Evolutionary conservation across 495 filamentous ascomycete species (phyloP).

Genomic region (Amniculicola lignicola): DNA sequence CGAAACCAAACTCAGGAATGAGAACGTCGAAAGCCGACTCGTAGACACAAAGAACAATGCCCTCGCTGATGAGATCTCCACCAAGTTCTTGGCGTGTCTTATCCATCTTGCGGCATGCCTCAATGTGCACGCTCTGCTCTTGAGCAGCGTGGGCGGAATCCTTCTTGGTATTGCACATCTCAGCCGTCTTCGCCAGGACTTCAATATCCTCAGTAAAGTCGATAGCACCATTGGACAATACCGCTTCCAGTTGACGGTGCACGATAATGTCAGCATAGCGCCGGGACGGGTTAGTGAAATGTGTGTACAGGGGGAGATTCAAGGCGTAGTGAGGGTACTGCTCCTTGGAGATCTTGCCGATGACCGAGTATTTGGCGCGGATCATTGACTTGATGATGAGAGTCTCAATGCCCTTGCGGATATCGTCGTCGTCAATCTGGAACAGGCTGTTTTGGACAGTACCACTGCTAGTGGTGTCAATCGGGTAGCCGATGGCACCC

Average conservation of each 20-base stretch:
- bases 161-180: constrained; percentile 98
- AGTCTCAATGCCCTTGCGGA: constrained; percentile 98
- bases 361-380: constrained; percentile 89
- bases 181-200: constrained; percentile 82
- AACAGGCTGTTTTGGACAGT: constrained; percentile 90
- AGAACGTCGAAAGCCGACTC: constrained; percentile 98
- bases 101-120: constrained; percentile 92
- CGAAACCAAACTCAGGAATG: constrained; percentile 96
- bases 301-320: constrained; percentile 91
- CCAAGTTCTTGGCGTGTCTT: constrained; percentile 77
- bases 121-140: constrained; percentile 98
- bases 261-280: constrained; percentile 94
- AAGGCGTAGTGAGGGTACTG: constrained; percentile 83
- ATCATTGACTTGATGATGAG: constrained; percentile 90
- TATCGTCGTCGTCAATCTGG: constrained; percentile 76
- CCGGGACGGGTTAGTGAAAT: constrained; percentile 93
- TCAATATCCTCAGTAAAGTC: constrained; percentile 91
- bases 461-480: constrained; percentile 86
- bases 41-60: constrained; percentile 95
- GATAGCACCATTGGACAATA: constrained; percentile 74
- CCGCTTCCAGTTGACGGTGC: constrained; percentile 88
- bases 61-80: constrained; percentile 92
- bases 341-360: constrained; percentile 67
- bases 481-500: constrained; percentile 81
- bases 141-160: constrained; percentile 96